A percentile compares a stretch with the other conserved stretches of the same genome.
Conservation (phyloP, 352 stramenopile genomes). For the Pythium guiyangense region DNA sequence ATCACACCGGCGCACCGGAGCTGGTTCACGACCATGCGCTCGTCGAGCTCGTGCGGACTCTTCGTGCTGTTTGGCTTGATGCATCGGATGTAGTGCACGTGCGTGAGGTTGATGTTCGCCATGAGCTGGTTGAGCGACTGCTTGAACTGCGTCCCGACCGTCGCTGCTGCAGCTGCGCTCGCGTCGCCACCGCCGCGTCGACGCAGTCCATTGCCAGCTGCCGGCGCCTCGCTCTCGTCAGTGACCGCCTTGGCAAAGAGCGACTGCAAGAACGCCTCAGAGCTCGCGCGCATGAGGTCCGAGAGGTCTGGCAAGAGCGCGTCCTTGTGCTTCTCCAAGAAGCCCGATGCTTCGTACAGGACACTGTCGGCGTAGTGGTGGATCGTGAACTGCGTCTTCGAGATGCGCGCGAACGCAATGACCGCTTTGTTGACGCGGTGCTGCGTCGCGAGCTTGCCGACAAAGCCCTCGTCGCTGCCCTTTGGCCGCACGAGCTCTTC, state of each 20-base stretch:
- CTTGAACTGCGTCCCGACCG: slow-evolving; percentile 82
- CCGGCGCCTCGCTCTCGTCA: slow-evolving; percentile 23
- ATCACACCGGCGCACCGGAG: slow-evolving; percentile 79
- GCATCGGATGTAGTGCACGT: slow-evolving; percentile 79
- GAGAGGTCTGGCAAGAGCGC: slow-evolving; percentile 90
- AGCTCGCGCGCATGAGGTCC: slow-evolving; percentile 54
- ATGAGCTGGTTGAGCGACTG: slow-evolving; percentile 62
- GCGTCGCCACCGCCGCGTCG: slow-evolving; percentile 23
- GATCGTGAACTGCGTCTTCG: slow-evolving; percentile 87
- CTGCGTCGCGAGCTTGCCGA: slow-evolving; percentile 47
- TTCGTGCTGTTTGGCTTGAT: slow-evolving; percentile 84
- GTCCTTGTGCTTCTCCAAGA: slow-evolving; percentile 95
- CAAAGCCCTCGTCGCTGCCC: slow-evolving; percentile 62
- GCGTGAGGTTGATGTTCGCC: slow-evolving; percentile 68
- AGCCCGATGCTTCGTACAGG: slow-evolving; percentile 88
- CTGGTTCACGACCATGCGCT: slow-evolving; percentile 74
- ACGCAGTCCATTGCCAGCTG: slow-evolving; percentile 4
- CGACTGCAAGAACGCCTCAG: slow-evolving; percentile 42
- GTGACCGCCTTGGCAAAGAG: slow-evolving; percentile 49
- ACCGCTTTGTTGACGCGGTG: slow-evolving; percentile 50
- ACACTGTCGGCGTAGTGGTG: slow-evolving; percentile 93
- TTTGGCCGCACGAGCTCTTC: slow-evolving; percentile 82
- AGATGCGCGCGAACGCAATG: slow-evolving; percentile 66
- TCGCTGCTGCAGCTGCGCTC: slow-evolving; percentile 27
- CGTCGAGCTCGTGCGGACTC: slow-evolving; percentile 52